These are phyloP conservation scores for Datura wrightii DNA, from an alignment of 257 asterid species.

Conservation along the genomic window DNA sequence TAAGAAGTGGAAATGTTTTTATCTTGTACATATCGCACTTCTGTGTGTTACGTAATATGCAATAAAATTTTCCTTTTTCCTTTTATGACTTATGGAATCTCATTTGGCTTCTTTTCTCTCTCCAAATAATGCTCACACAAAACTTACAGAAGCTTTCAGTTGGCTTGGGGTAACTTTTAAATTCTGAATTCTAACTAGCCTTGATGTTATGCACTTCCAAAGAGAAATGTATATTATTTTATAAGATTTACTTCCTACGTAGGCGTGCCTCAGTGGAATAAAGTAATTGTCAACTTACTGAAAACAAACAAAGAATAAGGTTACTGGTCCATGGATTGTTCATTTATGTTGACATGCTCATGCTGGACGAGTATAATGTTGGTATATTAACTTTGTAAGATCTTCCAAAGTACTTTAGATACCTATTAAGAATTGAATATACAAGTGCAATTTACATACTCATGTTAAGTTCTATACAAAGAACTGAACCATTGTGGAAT, in stretches of 20 bases:
- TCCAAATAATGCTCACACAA: neutral
- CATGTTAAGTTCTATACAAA: neutral
- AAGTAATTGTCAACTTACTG: no score
- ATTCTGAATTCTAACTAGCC: no score
- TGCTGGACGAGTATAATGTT: neutral
- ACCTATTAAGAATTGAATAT: neutral
- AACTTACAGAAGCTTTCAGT: neutral
- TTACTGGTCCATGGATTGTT: neutral
- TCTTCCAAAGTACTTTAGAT: neutral
- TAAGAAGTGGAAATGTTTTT: neutral
- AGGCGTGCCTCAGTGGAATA: no score
- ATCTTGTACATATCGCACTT: neutral
- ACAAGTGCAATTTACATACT: neutral
- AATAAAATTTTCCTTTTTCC: neutral
- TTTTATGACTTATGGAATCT: neutral
- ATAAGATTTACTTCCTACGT: no score
- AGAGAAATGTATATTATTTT: no score
- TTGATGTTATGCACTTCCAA: no score
- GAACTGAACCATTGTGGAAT: constrained; percentile 1
- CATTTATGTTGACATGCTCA: constrained; percentile 4
- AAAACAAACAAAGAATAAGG: neutral
- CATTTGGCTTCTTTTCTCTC: neutral
- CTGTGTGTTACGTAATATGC: neutral
- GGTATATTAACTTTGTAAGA: neutral
- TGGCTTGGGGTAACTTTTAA: neutral